Evolutionary conservation across 768 basidiomycete genomes (phyloP), one percentile per base, ranked within the genome.

Genomic region (Xerocomellus chrysenteron): DNA sequence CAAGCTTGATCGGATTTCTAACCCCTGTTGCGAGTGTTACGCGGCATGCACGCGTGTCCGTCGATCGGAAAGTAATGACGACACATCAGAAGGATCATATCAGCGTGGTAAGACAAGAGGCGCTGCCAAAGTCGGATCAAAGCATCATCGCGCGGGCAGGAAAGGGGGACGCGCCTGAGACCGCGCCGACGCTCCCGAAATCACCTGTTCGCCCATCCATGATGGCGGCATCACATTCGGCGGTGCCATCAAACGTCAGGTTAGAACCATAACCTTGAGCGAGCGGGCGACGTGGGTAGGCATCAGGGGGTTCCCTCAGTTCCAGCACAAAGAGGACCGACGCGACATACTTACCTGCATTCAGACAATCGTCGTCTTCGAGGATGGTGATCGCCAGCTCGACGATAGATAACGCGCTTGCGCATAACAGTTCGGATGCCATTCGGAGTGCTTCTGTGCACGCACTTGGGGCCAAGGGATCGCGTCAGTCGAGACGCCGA

Each of bases 211-310:
- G 68, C 24, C 81, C 80, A 21, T 75, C 73, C 84, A 90, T 89
- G 54, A 92, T 75, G 13, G 88, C 80, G 9, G 91, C 90, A 62
- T 93, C 91, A 62, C 91, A 92, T 72, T 93, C 91, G 17, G 92
- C 90, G 3, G 74, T 75, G 14, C 92, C 90, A n/a, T 81, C 76
- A 4, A 86, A 59, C 0, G 88, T 91, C 45, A 93, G 74, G 68
- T 92, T 93, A 2, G 91, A 90, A 5, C 92, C 90, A 57, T 80
- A 83, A 1, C 90, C 89, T 86, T 47, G 17, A 41, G 24, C 11
- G 16, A 33, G 32, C 12, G 37, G 24, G 2, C 11, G 24, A 35
- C 10, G 40, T 13, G 17, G 17, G 9, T 14, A 9, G 2, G 26
- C 12, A n/a, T 14, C 48, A 14, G 36, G 36, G 21, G 44, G 10